These are phyloP conservation scores for Anthracocystis walkeri DNA, from an alignment of 1,284 basidiomycete genomes.

Conservation along the genomic window DNA sequence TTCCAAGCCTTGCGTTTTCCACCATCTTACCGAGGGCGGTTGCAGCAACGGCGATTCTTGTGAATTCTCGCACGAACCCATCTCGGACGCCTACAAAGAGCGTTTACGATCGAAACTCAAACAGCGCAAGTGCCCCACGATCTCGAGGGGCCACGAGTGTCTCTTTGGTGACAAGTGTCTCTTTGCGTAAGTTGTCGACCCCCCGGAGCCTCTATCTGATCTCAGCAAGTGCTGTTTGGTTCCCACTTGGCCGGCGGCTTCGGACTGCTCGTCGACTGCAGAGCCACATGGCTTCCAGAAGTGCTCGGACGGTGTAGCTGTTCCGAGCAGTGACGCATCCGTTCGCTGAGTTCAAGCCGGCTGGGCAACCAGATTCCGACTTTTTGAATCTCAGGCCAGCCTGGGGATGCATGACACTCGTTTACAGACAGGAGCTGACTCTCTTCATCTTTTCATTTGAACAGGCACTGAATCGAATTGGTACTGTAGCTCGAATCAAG, in stretches of 20 bases:
- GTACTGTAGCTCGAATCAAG: no score
- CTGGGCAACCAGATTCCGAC: no score
- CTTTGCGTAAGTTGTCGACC: conserved; percentile 29
- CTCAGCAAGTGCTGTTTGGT: no score
- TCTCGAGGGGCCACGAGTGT: conserved; percentile 22
- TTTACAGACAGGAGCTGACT: not conserved
- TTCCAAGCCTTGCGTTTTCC: conserved; percentile 26
- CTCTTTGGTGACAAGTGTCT: conserved; percentile 37
- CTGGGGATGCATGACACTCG: not conserved
- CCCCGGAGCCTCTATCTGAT: no score
- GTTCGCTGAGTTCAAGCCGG: no score
- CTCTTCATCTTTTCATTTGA: not conserved
- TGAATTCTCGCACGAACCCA: conserved; percentile 29
- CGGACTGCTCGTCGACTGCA: no score
- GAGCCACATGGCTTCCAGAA: no score
- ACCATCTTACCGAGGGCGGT: conserved; percentile 22
- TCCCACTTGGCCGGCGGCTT: not conserved
- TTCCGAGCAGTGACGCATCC: no score
- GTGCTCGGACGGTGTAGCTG: no score
- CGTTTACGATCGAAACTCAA: conserved; percentile 11
- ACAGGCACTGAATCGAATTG: not conserved
- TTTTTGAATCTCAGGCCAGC: not conserved
- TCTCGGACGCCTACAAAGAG: conserved; percentile 14
- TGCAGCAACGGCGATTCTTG: conserved; percentile 14
- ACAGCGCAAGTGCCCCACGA: conserved; percentile 23